phyloP scores from a whole-genome alignment of 2,329 filamentous ascomycete species.

The Hypomyces perniciosus region DNA sequence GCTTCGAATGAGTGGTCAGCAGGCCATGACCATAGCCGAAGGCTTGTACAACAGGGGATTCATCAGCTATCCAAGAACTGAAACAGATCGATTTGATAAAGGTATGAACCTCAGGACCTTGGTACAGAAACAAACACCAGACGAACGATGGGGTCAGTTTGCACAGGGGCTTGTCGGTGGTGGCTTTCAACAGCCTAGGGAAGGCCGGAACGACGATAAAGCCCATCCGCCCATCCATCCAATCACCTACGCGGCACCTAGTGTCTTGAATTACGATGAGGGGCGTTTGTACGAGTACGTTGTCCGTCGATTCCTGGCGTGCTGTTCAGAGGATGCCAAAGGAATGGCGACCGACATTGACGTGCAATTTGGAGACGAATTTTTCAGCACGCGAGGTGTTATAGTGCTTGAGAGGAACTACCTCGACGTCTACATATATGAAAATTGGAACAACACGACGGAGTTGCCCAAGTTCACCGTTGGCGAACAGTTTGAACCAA shows the following conservation, averaged over 20 bases:
- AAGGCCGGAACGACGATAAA: conserved; percentile 87
- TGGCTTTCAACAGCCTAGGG: conserved; percentile 72
- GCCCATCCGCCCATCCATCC: conserved; percentile 97
- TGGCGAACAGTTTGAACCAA: conserved; percentile 80
- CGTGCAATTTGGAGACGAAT: conserved; percentile 75
- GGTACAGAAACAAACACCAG: conserved; percentile 76
- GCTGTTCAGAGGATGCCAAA: conserved; percentile 89
- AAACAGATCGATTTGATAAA: conserved; percentile 91
- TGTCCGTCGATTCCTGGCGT: conserved; percentile 84
- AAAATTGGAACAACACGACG: conserved; percentile 88
- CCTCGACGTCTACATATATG: conserved; percentile 90
- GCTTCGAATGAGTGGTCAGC: conserved; percentile 82
- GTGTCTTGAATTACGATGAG: conserved; percentile 60
- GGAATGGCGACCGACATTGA: conserved; percentile 82
- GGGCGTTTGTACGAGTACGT: conserved; percentile 87
- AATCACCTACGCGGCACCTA: conserved; percentile 70
- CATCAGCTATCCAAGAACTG: conserved; percentile 95
- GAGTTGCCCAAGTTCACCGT: conserved; percentile 72
- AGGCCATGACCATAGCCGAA: conserved; percentile 85
- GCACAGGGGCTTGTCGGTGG: conserved; percentile 70
- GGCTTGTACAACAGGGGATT: conserved; percentile 87
- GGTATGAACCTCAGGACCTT: conserved; percentile 78
- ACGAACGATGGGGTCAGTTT: conserved; percentile 71
- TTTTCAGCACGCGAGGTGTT: conserved; percentile 75
- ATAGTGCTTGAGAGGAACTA: conserved; percentile 87